A percentile compares a stretch with the other conserved stretches of the same genome.
Evolutionary conservation across 176 grass and related monocot genomes (phyloP).

Genomic region (Hordeum marinum): DNA sequence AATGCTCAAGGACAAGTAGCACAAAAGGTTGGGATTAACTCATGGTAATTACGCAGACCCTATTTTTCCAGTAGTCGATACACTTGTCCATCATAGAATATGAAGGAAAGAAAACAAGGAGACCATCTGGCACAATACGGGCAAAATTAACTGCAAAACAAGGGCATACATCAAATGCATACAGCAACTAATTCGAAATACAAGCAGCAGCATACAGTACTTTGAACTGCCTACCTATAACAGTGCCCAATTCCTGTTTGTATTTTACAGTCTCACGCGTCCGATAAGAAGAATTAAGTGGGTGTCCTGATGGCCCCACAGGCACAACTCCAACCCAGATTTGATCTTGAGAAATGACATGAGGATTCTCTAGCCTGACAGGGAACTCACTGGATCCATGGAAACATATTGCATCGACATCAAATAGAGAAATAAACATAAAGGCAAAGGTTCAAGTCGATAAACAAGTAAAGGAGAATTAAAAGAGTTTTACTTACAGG

Average conservation of each 20-base stretch:
- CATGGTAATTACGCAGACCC: conserved; percentile 45
- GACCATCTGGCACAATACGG: conserved; percentile 89
- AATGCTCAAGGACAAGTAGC: conserved; percentile 15
- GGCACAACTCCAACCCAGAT: conserved; percentile 88
- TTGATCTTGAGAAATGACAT: conserved; percentile 90
- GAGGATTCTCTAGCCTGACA: conserved; percentile 93
- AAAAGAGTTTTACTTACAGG: conserved; percentile 54
- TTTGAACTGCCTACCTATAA: conserved; percentile 57
- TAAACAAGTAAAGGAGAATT: conserved; percentile 25
- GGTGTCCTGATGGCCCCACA: conserved; percentile 81
- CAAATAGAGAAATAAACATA: conserved; percentile 17
- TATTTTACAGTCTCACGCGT: conserved; percentile 79
- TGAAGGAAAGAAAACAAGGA: conserved; percentile 97
- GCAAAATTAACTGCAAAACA: conserved; percentile 85
- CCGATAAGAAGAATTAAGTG: conserved; percentile 91
- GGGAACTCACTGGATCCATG: conserved; percentile 75
- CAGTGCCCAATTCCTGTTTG: conserved; percentile 91
- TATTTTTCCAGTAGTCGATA: conserved; percentile 88
- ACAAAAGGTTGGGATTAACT: conserved; percentile 26
- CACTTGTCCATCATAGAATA: conserved; percentile 99
- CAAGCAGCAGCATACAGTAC: conserved; percentile 17
- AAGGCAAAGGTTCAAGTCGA: conserved; percentile 14
- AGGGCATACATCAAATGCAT: background rate
- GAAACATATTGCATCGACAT: conserved; percentile 23
- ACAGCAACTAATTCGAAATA: conserved; percentile 22